Evolutionary conservation across 306 rosid species (phyloP), one percentile per base, ranked within the genome.

Genomic region (Quercus aquifolioides): DNA sequence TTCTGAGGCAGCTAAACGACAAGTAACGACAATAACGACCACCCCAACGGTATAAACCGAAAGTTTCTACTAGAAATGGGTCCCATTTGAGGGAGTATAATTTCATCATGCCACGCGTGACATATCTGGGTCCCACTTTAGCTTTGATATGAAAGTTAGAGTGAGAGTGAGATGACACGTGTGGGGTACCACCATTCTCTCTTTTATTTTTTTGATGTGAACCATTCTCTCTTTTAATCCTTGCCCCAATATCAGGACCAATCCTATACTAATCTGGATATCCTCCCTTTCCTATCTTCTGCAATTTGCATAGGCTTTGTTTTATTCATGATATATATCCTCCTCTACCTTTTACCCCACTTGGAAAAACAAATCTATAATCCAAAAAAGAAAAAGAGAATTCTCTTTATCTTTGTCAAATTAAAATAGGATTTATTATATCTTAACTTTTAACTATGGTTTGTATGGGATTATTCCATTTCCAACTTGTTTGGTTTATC

Each of bases 51-150:
- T 19, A 56, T 30, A 56, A 56, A 25, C 25, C 46, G 65, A 57
- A 75, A 87, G 83, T 87, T 87, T 87, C 90, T 78, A 86, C 76
- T 64, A 38, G 71, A 41, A 30, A 70, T 65, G 75, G 85, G 74
- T 63, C 83, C 80, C 59, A 78, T 10, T 58, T 65, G 31, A 60
- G 67, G 67, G 1, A 5, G 13, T 11, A 20, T 20, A 1, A 49
- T 59, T 14, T 59, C 65, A 59, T 1, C 15, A 25, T 59, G 65
- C 30, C 65, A 59, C 65, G 65, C 54, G 54, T 49, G 54, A 49
- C 4, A 49, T 49, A 1, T 49, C 11, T 41, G 28, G 65, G 65
- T 14, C 65, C 18, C 30, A 26, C 31, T 3, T 23, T 12, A 3
- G 54, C 15, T 49, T 49, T 13, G 54, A 13, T 49, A 13, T 3